These are phyloP conservation scores for Aspergillus transmontanensis DNA, from an alignment of 2,329 filamentous ascomycete genomes.

Conservation along the genomic window DNA sequence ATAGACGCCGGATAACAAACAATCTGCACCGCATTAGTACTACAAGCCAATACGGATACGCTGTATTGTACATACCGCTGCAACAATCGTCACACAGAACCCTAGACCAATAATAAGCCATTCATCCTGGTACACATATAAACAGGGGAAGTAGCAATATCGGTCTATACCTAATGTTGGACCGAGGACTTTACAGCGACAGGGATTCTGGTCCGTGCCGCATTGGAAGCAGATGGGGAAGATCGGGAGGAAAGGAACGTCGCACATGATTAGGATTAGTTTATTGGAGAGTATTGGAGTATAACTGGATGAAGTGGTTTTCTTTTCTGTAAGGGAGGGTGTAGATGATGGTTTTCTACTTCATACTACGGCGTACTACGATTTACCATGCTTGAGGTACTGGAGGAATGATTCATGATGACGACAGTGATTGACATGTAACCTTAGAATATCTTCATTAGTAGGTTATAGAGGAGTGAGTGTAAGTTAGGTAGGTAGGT, in stretches of 20 bases:
- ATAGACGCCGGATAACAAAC: constrained; percentile 59
- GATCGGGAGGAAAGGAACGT: constrained; percentile 48
- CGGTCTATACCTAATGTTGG: constrained; percentile 52
- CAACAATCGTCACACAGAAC: constrained; percentile 50
- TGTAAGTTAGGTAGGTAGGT: too few relatives aligned
- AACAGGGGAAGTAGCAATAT: background rate
- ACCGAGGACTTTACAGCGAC: constrained; percentile 59
- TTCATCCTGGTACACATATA: background rate
- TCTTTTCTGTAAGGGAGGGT: too few relatives aligned
- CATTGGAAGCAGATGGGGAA: constrained; percentile 59
- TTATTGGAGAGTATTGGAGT: background rate
- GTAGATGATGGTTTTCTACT: background rate
- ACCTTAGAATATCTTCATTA: background rate
- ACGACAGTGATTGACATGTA: constrained; percentile 14
- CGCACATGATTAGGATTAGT: constrained; percentile 32
- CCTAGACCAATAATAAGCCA: constrained; percentile 26
- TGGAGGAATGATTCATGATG: constrained; percentile 22
- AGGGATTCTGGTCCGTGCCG: constrained; percentile 59
- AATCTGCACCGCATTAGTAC: constrained; percentile 37
- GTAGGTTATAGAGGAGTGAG: too few relatives aligned
- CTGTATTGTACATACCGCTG: constrained; percentile 50
- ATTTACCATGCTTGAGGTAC: background rate
- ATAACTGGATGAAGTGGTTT: background rate
- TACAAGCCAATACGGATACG: background rate
- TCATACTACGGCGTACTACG: background rate